phyloP scores from a whole-genome alignment of 805 yeast species.

The Metschnikowia drakensbergensis region DNA sequence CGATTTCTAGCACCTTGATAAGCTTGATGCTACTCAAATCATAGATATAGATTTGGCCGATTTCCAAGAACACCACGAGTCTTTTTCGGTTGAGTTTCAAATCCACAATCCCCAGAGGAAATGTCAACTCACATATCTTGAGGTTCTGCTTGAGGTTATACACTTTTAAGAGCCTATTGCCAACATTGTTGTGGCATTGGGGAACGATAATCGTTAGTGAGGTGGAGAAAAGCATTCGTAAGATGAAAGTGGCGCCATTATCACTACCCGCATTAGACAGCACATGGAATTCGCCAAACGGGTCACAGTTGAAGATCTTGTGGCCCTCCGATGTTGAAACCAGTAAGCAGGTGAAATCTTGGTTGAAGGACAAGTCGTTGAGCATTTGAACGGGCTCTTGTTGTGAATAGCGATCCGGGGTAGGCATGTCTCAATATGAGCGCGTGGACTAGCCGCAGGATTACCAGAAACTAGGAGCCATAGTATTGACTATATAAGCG shows the following conservation, averaged over 20 bases:
- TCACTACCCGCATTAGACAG: conserved; percentile 14
- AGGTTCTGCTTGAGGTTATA: conserved; percentile 40
- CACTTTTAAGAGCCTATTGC: conserved; percentile 34
- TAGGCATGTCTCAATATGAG: not conserved
- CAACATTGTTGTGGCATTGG: conserved; percentile 17
- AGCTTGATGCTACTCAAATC: conserved; percentile 88
- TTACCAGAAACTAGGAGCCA: too few relatives aligned
- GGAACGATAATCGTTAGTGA: conserved; percentile 41
- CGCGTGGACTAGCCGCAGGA: conserved; percentile 4
- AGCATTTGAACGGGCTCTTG: conserved; percentile 15
- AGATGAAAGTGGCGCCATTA: conserved; percentile 27
- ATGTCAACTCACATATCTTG: conserved; percentile 81
- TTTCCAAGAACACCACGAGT: conserved; percentile 64
- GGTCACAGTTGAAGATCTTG: conserved; percentile 43
- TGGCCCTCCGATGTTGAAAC: conserved; percentile 31
- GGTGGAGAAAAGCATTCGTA: conserved; percentile 41
- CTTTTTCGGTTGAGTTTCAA: conserved; percentile 80
- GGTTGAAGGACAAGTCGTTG: conserved; percentile 40
- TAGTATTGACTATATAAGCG: too few relatives aligned
- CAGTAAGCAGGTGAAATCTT: conserved; percentile 39
- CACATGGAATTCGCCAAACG: conserved; percentile 42
- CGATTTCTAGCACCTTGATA: conserved; percentile 40
- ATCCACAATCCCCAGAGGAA: conserved; percentile 69
- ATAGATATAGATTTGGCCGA: conserved; percentile 81
- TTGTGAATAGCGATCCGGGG: not conserved